Base-by-base conservation (phyloP, 2,329 filamentous ascomycete genomes). In the Rugonectria rugulosa region DNA sequence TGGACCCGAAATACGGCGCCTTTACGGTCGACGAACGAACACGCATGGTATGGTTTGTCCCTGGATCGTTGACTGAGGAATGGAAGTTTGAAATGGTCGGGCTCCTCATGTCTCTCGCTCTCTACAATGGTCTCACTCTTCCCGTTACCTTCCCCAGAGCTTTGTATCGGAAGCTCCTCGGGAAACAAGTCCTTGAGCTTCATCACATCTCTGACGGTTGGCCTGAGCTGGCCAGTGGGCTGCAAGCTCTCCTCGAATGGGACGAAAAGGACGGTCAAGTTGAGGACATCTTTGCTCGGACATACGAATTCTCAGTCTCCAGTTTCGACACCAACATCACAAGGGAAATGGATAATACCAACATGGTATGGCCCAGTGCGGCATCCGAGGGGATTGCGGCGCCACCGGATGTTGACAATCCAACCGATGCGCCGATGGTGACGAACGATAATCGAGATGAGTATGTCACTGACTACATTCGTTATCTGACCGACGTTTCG, bases 51-150 rank as follows among this genome's bases (percentile, higher is more conserved):
- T 99, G 92, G 91, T 97, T 99, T 66, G 86, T 89, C 42, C 91
- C 94, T 0, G 86, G 88, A 6, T 91, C 92, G 5, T 75, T 91
- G 7, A 92, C 96, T 58, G 91, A 92, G 2, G 79, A 90, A 6
- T 95, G 94, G 85, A 95, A 95, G 69, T 98, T 90, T 66, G 92
- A 98, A 72, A 82, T 98, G 17, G 80, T 97, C 26, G 95, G 95
- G 1, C 75, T 97, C 10, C 77, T 98, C n/a, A 81, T 97, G 60
- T 96, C 91, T 1, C 80, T 99, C 15, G 95, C 95, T 5, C 78
- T 98, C 5, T 97, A 95, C 75, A 99, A 99, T 63, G 94, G 94
- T 2, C 80, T 98, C 20, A 97, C 93, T 0, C 79, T 99, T 1
- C 95, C 95, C 0, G 83, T 98, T 36, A 96, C 89, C 2, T 95